Evolutionary conservation across 106 monocot genomes (phyloP).

Genomic region (Posidonia australis): DNA sequence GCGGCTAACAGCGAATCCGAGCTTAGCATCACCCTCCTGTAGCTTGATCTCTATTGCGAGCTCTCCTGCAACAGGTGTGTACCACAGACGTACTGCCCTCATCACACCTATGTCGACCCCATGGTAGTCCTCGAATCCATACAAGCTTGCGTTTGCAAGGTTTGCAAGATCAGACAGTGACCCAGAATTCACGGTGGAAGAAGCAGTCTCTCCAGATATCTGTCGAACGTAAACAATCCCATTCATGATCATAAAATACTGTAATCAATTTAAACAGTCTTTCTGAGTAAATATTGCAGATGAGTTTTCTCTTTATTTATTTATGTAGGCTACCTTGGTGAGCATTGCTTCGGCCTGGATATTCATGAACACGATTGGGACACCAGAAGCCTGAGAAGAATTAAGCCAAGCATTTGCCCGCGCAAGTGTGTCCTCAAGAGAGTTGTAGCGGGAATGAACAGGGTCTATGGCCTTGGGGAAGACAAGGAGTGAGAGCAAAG

Average conservation of each 20-base stretch:
- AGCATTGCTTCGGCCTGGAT: conserved; percentile 68
- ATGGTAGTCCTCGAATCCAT: conserved; percentile 85
- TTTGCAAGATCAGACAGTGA: conserved; percentile 48
- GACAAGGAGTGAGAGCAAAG: conserved; percentile 61
- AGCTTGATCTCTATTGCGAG: conserved; percentile 46
- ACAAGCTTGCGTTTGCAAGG: conserved; percentile 65
- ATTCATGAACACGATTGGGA: conserved; percentile 56
- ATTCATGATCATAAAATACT: no score
- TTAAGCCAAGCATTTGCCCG: conserved; percentile 63
- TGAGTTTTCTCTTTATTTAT: no score
- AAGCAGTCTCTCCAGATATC: conserved; percentile 72
- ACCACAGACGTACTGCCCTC: conserved; percentile 67
- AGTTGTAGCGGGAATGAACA: conserved; percentile 40
- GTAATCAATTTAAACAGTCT: no score
- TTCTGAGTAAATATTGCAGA: no score
- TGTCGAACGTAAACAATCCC: conserved; percentile 2
- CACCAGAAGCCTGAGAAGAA: conserved; percentile 50
- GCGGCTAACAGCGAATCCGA: conserved; percentile 67
- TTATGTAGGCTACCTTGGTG: conserved; percentile 90
- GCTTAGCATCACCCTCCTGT: conserved; percentile 46
- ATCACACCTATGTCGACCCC: conserved; percentile 80
- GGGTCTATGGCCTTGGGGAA: conserved; percentile 50
- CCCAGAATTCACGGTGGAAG: conserved; percentile 49
- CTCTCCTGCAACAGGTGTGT: conserved; percentile 58
- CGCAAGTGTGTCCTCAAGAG: conserved; percentile 65